Conservation (phyloP, 345 rosid species). For the Acer saccharum region DNA sequence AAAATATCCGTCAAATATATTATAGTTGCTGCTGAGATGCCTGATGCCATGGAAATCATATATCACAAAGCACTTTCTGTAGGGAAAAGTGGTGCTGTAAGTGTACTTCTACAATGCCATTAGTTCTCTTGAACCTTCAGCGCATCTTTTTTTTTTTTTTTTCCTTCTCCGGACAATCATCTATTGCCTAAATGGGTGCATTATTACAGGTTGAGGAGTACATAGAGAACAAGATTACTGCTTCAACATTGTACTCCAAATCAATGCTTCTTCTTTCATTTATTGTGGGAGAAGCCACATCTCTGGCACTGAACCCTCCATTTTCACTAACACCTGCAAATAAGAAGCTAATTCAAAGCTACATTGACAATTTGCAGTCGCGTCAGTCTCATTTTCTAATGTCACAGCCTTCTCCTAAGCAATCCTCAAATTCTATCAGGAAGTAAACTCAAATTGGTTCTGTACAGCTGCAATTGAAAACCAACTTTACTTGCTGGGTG, state of each 20-base stretch:
- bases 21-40: constrained; percentile 69
- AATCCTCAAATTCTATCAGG: constrained; percentile 12
- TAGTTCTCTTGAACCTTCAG: background rate
- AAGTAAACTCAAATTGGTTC: constrained; percentile 21
- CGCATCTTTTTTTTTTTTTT: background rate
- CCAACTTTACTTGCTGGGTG: background rate
- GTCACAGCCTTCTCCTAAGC: constrained; percentile 18
- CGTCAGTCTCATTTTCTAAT: constrained; percentile 45
- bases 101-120: constrained; percentile 19
- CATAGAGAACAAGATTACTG: constrained; percentile 54
- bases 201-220: constrained; percentile 63
- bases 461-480: constrained; percentile 23
- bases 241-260: constrained; percentile 60
- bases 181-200: background rate
- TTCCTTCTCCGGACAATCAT: background rate
- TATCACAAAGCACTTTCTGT: constrained; percentile 57
- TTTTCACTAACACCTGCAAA: constrained; percentile 48
- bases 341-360: constrained; percentile 54
- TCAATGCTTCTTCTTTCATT: constrained; percentile 69
- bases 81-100: constrained; percentile 70
- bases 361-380: constrained; percentile 55
- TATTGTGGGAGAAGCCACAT: constrained; percentile 58
- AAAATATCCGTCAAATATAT: constrained; percentile 18
- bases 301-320: constrained; percentile 61
- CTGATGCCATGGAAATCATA: constrained; percentile 76